These are phyloP conservation scores for Puccinellia tenuiflora DNA, from an alignment of 176 grass and related monocot genomes.

Conservation along the genomic window DNA sequence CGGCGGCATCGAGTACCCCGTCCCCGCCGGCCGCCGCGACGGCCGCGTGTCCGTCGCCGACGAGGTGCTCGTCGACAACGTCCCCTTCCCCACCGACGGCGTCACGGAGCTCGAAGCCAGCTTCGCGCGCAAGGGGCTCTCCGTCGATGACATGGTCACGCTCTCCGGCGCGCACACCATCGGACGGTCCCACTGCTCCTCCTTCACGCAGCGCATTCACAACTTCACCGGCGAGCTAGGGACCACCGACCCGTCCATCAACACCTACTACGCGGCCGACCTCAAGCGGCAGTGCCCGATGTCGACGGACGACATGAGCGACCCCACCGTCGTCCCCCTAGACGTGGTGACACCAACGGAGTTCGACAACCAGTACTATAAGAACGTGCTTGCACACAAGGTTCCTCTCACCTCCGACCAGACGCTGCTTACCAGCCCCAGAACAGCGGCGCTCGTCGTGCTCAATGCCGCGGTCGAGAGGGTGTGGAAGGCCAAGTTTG, in stretches of 20 bases:
- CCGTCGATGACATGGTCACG: conserved; percentile 23
- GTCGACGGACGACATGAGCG: not conserved
- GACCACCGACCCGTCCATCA: conserved; percentile 22
- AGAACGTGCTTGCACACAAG: conserved; percentile 26
- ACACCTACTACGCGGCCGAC: conserved; percentile 3
- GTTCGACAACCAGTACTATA: conserved; percentile 48
- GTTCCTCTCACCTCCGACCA: conserved; percentile 52
- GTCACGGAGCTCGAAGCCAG: conserved; percentile 12
- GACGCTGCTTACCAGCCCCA: conserved; percentile 18
- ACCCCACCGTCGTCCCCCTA: conserved; percentile 9
- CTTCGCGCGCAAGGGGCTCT: conserved; percentile 33
- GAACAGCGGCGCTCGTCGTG: conserved; percentile 16
- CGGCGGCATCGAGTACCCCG: conserved; percentile 40
- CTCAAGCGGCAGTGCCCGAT: conserved; percentile 39
- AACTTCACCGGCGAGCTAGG: conserved; percentile 18
- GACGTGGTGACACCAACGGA: conserved; percentile 9
- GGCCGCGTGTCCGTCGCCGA: conserved; percentile 12
- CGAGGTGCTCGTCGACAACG: conserved; percentile 15
- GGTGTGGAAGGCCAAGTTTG: conserved; percentile 32
- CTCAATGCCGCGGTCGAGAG: not conserved
- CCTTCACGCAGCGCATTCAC: conserved; percentile 23
- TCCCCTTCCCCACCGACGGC: not conserved
- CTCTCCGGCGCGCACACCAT: conserved; percentile 58
- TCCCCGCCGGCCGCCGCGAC: conserved; percentile 51
- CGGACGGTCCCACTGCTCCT: conserved; percentile 45